phyloP scores from a whole-genome alignment of 139 green algal species.

The Limnomonas spitsbergensis region DNA sequence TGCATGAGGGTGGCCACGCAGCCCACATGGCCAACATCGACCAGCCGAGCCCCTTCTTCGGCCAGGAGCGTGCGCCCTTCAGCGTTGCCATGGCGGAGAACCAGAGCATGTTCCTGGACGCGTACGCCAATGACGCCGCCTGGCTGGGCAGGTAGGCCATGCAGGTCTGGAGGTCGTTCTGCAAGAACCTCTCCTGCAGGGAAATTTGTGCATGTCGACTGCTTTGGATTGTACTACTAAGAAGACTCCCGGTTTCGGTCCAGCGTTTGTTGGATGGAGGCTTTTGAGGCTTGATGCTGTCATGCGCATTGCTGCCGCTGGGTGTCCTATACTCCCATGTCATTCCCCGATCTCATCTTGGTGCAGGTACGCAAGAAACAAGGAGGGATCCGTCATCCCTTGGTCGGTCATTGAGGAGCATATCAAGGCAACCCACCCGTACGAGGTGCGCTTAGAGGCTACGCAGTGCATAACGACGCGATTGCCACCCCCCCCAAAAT shows the following conservation, averaged over 20 bases:
- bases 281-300: too few species aligned
- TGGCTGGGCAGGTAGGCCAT: constrained; percentile 75
- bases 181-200: neutral
- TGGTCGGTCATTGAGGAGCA: constrained; percentile 64
- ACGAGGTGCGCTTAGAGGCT: constrained; percentile 37
- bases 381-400: constrained; percentile 53
- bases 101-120: constrained; percentile 71
- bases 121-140: constrained; percentile 57
- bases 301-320: too few species aligned
- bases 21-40: constrained; percentile 71
- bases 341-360: too few species aligned
- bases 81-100: constrained; percentile 70
- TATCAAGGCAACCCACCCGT: constrained; percentile 63
- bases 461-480: too few species aligned
- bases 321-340: too few species aligned
- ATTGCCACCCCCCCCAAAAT: too few species aligned
- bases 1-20: constrained; percentile 73
- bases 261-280: too few species aligned
- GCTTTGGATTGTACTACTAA: too few species aligned
- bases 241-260: too few species aligned
- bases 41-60: constrained; percentile 72
- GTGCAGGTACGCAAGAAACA: neutral
- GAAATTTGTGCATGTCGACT: too few species aligned
- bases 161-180: neutral
- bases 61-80: constrained; percentile 67